Base-by-base conservation (phyloP, 2,329 filamentous ascomycete genomes). In the Seiridium cupressi region DNA sequence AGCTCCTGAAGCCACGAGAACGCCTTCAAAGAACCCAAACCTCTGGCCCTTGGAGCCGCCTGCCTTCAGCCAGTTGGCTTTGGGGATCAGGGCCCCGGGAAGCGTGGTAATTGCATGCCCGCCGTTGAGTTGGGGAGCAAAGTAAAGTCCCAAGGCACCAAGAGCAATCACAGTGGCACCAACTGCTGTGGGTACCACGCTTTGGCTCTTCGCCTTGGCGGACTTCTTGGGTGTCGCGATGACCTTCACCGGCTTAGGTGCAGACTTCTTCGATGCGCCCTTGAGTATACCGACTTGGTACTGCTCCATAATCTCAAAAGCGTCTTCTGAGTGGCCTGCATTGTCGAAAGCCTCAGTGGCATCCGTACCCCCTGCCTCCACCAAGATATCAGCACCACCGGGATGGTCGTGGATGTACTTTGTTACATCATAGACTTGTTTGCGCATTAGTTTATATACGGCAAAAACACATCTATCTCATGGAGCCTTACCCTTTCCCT, bases 301-400 rank as follows among this genome's bases (percentile, higher is more conserved):
- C 10, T 69, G 61, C 2, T 69, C 70, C 72, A 81, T 76, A 51
- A 79, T 76, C 44, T 79, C 78, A 55, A 68, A 72, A 3, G 79
- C 79, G 59, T 82, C 80, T 32, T 92, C 89, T 51, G 89, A 92
- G 79, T 96, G 92, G 49, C 91, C 91, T 44, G 92, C 90, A 69
- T 93, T 89, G 76, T 95, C 91, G 69, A 93, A 95, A 47, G 87
- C 89, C 71, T 91, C 88, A 48, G 89, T 91, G 53, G 89, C 88
- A 75, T 95, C 91, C 66, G 88, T 87, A 60, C 92, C 92, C 66
- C 83, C 91, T 35, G 91, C 88, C 63, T 94, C 91, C 61, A 91
- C 80, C 46, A 95, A 80, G 61, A 93, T 85, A 70, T 93, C 90
- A 69, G 89, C 86, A 71, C 92, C 92, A 67, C 91, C 91, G 58